A percentile compares a stretch with the other conserved stretches of the same genome.
These are phyloP conservation scores for Pseudisothecium myosuroides DNA, from an alignment of 225 moss, liverwort and hornwort genomes.

Conservation along the genomic window DNA sequence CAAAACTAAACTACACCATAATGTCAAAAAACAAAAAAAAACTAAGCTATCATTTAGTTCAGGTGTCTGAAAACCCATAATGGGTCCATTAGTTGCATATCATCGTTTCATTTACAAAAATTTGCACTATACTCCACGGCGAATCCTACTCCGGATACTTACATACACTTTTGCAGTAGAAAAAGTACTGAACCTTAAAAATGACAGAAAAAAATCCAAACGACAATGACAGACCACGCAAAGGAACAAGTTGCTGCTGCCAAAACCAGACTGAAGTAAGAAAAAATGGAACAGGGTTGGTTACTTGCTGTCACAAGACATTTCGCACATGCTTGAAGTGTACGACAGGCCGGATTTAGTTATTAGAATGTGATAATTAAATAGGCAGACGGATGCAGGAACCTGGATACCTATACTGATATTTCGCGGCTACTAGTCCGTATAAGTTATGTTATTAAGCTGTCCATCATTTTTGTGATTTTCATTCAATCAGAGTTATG, in stretches of 20 bases:
- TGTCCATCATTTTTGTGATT: neutral
- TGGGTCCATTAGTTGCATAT: neutral
- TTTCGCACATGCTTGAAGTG: neutral
- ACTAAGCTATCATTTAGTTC: neutral
- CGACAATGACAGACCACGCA: neutral
- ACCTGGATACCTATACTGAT: too few relatives aligned
- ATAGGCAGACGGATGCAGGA: neutral
- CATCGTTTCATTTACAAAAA: neutral
- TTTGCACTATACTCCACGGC: rapidly evolving
- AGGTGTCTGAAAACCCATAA: neutral
- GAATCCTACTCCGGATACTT: neutral
- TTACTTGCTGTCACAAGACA: neutral
- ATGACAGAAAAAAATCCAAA: neutral
- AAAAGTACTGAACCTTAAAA: neutral
- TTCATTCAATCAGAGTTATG: neutral
- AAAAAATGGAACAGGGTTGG: neutral
- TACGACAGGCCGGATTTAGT: neutral
- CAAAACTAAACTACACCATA: neutral
- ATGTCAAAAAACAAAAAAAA: neutral
- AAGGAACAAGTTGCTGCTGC: neutral
- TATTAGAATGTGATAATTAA: neutral
- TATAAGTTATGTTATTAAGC: neutral
- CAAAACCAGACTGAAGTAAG: neutral
- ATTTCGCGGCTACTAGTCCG: neutral
- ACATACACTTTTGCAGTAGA: neutral